Evolutionary conservation across 2,329 filamentous ascomycete genomes (phyloP).

Genomic region (Beauveria caledonica): DNA sequence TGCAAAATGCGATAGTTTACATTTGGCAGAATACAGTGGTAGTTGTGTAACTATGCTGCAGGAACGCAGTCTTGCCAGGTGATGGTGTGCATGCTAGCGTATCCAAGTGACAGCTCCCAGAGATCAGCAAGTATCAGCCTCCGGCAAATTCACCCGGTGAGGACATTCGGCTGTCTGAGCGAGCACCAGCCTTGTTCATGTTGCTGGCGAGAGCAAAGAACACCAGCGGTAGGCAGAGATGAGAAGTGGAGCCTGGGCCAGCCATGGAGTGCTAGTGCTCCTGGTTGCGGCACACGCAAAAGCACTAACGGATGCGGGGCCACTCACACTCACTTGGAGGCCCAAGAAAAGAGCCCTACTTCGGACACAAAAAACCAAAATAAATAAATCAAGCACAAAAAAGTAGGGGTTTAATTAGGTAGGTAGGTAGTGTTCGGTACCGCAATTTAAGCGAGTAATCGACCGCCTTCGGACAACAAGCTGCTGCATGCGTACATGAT

Average conservation of each 20-base stretch:
- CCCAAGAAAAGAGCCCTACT: constrained; percentile 5
- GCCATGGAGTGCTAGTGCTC: not conserved
- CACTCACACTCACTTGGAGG: not conserved
- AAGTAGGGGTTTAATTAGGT: not conserved
- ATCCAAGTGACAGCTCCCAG: not conserved
- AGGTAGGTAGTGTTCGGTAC: not conserved
- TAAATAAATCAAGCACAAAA: not conserved
- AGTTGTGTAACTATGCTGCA: not conserved
- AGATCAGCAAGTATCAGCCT: not conserved
- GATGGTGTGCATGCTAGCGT: no score
- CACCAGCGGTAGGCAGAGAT: not conserved
- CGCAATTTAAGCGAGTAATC: constrained; percentile 6
- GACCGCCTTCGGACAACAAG: not conserved
- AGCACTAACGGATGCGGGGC: not conserved
- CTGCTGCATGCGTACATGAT: not conserved
- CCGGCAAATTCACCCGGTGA: no score
- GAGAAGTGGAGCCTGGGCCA: not conserved
- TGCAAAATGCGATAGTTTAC: not conserved
- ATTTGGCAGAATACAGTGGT: not conserved
- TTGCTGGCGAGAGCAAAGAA: no score
- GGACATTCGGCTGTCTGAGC: no score
- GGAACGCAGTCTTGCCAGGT: not conserved
- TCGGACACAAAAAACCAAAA: constrained; percentile 9
- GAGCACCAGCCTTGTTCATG: not conserved
- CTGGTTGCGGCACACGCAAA: not conserved